phyloP scores from a whole-genome alignment of 306 rosid genomes.

The Fagus sylvatica region DNA sequence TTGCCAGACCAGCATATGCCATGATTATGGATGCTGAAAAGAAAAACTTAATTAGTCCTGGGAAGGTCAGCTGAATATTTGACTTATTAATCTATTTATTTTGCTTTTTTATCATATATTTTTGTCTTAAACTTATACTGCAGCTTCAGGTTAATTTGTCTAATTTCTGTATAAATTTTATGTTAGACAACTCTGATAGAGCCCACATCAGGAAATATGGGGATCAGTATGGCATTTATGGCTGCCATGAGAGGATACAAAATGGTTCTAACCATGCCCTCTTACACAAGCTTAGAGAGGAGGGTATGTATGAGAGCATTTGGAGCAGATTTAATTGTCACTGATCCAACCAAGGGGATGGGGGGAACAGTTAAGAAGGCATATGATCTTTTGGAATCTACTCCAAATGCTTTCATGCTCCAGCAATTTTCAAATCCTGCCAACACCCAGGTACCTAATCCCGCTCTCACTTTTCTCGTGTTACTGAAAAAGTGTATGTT shows the following conservation, averaged over 20 bases:
- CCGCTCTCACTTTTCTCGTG: neutral
- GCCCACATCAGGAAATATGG: slow-evolving; percentile 95
- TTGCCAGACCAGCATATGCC: slow-evolving; percentile 48
- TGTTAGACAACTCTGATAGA: slow-evolving; percentile 72
- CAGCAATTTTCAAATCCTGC: slow-evolving; percentile 93
- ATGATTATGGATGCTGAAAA: slow-evolving; percentile 55
- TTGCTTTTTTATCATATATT: neutral
- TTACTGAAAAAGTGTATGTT: neutral
- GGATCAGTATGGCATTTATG: slow-evolving; percentile 82
- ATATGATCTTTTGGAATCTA: slow-evolving; percentile 69
- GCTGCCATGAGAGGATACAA: slow-evolving; percentile 85
- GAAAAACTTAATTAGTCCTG: slow-evolving; percentile 50
- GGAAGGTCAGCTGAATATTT: slow-evolving; percentile 40
- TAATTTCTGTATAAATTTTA: slow-evolving; percentile 10
- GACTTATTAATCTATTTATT: neutral
- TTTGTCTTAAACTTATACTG: neutral
- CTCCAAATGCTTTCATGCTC: slow-evolving; percentile 80
- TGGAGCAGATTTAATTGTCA: slow-evolving; percentile 83
- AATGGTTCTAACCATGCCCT: slow-evolving; percentile 82
- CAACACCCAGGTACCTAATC: slow-evolving; percentile 52
- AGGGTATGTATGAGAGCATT: slow-evolving; percentile 85
- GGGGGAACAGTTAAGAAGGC: slow-evolving; percentile 89
- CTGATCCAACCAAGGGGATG: slow-evolving; percentile 84
- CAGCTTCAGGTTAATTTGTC: neutral
- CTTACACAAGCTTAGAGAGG: slow-evolving; percentile 75